A percentile compares a stretch with the other conserved stretches of the same genome.
These are phyloP conservation scores for Carex kokanica DNA, from an alignment of 176 grass and related monocot species.

Conservation along the genomic window DNA sequence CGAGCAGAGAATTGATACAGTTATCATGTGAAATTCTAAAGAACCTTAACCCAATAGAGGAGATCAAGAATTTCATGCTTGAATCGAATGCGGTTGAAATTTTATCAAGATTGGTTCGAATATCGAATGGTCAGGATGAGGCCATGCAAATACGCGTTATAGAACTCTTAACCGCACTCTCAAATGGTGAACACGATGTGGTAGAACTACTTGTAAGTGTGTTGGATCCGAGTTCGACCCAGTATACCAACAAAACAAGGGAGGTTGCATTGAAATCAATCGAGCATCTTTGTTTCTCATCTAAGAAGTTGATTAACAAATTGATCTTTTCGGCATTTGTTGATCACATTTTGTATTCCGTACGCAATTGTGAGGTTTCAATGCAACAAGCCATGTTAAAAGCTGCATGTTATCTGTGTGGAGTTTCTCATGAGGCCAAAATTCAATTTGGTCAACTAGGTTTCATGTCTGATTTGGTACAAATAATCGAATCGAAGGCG, in stretches of 20 bases:
- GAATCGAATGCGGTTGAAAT: constrained; percentile 51
- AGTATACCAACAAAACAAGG: constrained; percentile 55
- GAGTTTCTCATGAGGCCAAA: constrained; percentile 51
- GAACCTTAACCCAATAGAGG: constrained; percentile 63
- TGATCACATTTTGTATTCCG: constrained; percentile 45
- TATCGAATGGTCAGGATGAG: constrained; percentile 38
- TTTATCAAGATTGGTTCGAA: constrained; percentile 44
- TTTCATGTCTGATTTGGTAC: constrained; percentile 78
- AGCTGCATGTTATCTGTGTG: constrained; percentile 45
- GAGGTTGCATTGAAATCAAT: constrained; percentile 60
- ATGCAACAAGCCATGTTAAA: constrained; percentile 62
- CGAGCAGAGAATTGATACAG: constrained; percentile 39
- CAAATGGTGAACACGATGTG: constrained; percentile 38
- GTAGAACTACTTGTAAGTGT: constrained; percentile 46
- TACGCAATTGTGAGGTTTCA: constrained; percentile 44
- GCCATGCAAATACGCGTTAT: constrained; percentile 50
- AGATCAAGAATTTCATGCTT: constrained; percentile 81
- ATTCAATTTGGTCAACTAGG: constrained; percentile 74
- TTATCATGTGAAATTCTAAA: constrained; percentile 59
- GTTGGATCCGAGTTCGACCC: constrained; percentile 37
- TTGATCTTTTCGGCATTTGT: constrained; percentile 59
- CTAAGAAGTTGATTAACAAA: constrained; percentile 23
- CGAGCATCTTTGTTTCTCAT: constrained; percentile 52
- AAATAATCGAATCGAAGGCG: constrained; percentile 39
- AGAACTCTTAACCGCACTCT: constrained; percentile 55